Evolutionary conservation across 2,329 filamentous ascomycete species (phyloP).

Genomic region (Aspergillus sp.): DNA sequence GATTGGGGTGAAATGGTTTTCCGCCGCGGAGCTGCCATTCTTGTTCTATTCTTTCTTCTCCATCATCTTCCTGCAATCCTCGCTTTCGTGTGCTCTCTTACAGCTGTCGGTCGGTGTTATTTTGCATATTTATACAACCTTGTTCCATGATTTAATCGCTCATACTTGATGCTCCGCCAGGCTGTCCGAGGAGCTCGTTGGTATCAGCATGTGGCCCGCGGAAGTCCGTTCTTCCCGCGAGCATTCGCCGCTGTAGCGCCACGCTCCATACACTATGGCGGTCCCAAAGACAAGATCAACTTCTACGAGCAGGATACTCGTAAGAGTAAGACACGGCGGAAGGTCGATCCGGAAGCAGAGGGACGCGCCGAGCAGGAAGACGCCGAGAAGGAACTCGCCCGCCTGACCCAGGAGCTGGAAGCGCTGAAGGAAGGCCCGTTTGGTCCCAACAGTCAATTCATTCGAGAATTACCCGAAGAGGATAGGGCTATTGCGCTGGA

Average conservation of each 20-base stretch:
- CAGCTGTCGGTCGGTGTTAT: background rate
- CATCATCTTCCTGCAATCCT: background rate
- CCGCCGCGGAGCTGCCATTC: conserved; percentile 23
- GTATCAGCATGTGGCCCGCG: conserved; percentile 45
- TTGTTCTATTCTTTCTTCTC: conserved; percentile 5
- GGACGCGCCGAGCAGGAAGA: conserved; percentile 39
- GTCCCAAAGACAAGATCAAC: conserved; percentile 43
- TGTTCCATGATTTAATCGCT: conserved; percentile 37
- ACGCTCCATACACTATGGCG: conserved; percentile 35
- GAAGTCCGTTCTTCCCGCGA: conserved; percentile 34
- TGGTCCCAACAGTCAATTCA: conserved; percentile 46
- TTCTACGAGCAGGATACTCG: conserved; percentile 47
- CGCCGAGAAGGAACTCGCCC: conserved; percentile 40
- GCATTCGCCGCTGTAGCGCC: conserved; percentile 34
- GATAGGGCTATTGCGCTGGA: conserved; percentile 45
- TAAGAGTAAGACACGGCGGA: conserved; percentile 37
- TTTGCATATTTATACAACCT: background rate
- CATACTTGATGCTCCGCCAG: conserved; percentile 48
- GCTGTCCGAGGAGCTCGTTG: conserved; percentile 46
- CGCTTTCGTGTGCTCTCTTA: background rate
- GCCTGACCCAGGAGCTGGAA: conserved; percentile 44
- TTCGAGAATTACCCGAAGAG: conserved; percentile 43
- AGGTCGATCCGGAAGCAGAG: conserved; percentile 44
- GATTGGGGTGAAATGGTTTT: conserved; percentile 31
- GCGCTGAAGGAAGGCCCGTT: conserved; percentile 42